Conservation (phyloP, 2,329 filamentous ascomycete genomes). For the Xylariaceae sp. region DNA sequence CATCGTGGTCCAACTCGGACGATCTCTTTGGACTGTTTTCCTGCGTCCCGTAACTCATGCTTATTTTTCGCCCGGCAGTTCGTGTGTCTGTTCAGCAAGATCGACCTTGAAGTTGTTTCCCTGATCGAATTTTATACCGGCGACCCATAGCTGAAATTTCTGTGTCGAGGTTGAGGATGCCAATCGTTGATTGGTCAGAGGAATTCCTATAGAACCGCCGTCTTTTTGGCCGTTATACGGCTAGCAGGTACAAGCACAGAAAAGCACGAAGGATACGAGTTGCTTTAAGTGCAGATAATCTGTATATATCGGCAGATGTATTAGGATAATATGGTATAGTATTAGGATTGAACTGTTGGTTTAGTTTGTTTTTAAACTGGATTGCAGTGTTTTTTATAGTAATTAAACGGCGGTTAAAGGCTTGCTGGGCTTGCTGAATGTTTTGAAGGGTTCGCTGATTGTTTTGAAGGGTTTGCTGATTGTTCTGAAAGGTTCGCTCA, state of each 20-base stretch:
- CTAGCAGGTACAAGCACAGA: neutral
- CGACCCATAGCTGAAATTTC: conserved; percentile 13
- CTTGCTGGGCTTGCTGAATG: too few species aligned
- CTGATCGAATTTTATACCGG: neutral
- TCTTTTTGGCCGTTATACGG: too few species aligned
- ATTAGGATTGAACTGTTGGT: neutral
- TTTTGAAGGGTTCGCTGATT: too few species aligned
- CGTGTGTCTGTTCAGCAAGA: neutral
- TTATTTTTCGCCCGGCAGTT: neutral
- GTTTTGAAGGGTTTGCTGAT: too few species aligned
- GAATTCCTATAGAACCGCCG: too few species aligned
- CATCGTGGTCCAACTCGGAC: neutral
- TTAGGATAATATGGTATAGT: neutral
- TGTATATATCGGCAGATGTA: neutral
- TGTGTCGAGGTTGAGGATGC: too few species aligned
- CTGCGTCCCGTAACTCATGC: conserved; percentile 24
- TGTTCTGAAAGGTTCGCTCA: too few species aligned
- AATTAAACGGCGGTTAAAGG: too few species aligned
- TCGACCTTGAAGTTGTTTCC: neutral
- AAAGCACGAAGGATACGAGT: neutral
- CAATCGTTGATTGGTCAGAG: too few species aligned
- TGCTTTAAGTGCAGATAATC: neutral
- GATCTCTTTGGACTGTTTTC: neutral
- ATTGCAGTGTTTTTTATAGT: too few species aligned
- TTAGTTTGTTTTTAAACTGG: neutral